Evolutionary conservation across 2,329 filamentous ascomycete genomes (phyloP), one percentile per base, ranked within the genome.

Genomic region (Aspergillus thermomutatus): DNA sequence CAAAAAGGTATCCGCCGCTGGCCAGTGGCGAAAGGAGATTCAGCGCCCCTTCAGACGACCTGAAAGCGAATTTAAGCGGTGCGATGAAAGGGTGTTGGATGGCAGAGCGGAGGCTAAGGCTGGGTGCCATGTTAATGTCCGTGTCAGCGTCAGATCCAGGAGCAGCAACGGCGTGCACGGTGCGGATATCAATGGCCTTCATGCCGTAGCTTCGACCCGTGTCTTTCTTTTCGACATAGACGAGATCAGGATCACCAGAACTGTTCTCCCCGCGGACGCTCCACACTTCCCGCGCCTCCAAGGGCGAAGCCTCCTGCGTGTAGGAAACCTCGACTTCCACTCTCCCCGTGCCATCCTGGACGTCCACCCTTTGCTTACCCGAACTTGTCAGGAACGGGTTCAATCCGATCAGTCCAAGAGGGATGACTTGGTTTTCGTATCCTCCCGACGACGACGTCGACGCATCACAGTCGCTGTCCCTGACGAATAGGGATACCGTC

Each of bases 41-140:
- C 50, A 58, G 25, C 14, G 25, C 31, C 11, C 48, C 54, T 14
- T 58, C 43, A 11, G 49, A 37, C 25, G 57, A 56, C 27, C 51
- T 52, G 48, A 62, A 60, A 46, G 54, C 52, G 21, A 58, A 57
- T 49, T 48, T 55, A 19, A 60, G 57, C 47, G 49, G 60, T 45
- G 52, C 57, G 31, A 58, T 60, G 37, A 60, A 60, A 31, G 57
- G 60, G 47, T 62, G 57, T 43, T 62, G 55, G 50, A 62, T 55
- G 14, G 19, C 37, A 54, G 54, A 52, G 43, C 43, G 49, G 49
- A 52, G 49, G 49, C 28, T 56, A 26, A 43, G 34, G 19, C 34
- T 49, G 27, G 31, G 21, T 49, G 46, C n/a, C 34, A 49, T 50
- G n/a, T 56, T 52, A 26, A 48, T 47, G 43, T 40, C 53, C 25